Evolutionary conservation across 75 land plant species (phyloP), one percentile per base, ranked within the genome.

Genomic region (Cryptomeria japonica): DNA sequence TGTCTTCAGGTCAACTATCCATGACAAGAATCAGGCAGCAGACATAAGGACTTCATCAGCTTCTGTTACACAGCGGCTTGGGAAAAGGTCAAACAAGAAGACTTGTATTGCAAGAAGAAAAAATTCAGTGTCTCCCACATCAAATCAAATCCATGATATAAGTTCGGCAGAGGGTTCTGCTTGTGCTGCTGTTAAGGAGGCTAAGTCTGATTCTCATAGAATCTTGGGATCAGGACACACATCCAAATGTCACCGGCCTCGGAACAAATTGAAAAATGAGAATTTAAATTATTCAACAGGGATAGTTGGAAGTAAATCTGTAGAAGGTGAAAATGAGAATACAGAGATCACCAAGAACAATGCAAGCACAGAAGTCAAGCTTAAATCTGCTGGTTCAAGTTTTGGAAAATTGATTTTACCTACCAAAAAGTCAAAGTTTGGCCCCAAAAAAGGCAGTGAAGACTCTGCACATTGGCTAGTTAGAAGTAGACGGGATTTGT

Each of bases 381-480:
- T 80, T 55, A 64, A 46, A 39, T 85, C 55, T 90, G 61, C 80
- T 8, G 38, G 42, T 64, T 90, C 91, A 76, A 89, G 90, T 86
- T 86, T 49, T 85, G 91, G 88, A 37, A 56, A 92, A 86, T 64
- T 89, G 31, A 19, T 91, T 31, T 84, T 92, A 39, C 89, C 89
- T 58, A 41, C 87, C 37, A 93, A 93, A 87, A 96, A 93, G 86
- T 92, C 90, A 38, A 93, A 89, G 61, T 14, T 88, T 61, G 77
- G 85, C 53, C 19, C 41, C 18, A 95, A 90, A 86, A 96, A 94
- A 87, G 97, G 94, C 49, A 87, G 84, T 53, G 94, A 94, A 84
- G 98, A 96, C 90, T 94, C 97, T 80, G 95, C 93, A 25, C 91
- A 97, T 42, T 94, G 97, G 88, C 98, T 94, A 86, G 99, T 98